Conservation (phyloP, 1,139 yeast species). For the Yamadazyma sp. region DNA sequence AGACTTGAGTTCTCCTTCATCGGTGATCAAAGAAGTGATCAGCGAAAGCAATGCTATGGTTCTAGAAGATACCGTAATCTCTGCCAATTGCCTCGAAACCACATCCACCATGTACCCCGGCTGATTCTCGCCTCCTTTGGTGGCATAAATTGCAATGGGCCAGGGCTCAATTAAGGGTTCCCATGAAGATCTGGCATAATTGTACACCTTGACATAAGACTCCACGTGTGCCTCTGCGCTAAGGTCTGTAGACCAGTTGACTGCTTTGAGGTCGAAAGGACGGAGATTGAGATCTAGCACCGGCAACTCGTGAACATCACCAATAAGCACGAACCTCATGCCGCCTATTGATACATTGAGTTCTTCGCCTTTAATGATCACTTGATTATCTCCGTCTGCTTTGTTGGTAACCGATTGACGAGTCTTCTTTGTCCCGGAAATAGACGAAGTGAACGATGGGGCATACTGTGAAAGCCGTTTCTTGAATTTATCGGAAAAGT, state of each 20-base stretch:
- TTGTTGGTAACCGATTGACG: slow-evolving; percentile 13
- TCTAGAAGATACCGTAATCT: slow-evolving; percentile 78
- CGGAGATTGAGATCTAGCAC: slow-evolving; percentile 77
- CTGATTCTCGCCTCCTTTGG: slow-evolving; percentile 47
- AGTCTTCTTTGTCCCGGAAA: slow-evolving; percentile 21
- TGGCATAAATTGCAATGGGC: slow-evolving; percentile 75
- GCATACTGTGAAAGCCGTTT: slow-evolving; percentile 61
- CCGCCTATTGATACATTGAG: slow-evolving; percentile 76
- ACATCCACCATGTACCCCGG: slow-evolving; percentile 58
- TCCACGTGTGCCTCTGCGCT: slow-evolving; percentile 71
- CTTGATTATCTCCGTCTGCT: slow-evolving; percentile 20
- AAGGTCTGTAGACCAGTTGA: slow-evolving; percentile 89
- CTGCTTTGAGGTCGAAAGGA: slow-evolving; percentile 70
- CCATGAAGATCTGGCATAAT: slow-evolving; percentile 93
- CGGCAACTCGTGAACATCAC: slow-evolving; percentile 93
- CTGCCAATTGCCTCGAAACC: slow-evolving; percentile 73
- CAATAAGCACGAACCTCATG: slow-evolving; percentile 80
- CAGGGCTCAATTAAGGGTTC: slow-evolving; percentile 92
- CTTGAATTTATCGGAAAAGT: slow-evolving; percentile 63
- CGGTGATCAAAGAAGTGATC: slow-evolving; percentile 56
- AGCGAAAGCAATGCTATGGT: slow-evolving; percentile 78
- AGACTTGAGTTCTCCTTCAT: slow-evolving; percentile 55
- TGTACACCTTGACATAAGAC: slow-evolving; percentile 76
- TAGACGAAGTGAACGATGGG: slow-evolving; percentile 57
- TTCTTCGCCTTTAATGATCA: slow-evolving; percentile 68